Evolutionary conservation across 768 basidiomycete genomes (phyloP).

Genomic region (Gloeostereum incarnatum): DNA sequence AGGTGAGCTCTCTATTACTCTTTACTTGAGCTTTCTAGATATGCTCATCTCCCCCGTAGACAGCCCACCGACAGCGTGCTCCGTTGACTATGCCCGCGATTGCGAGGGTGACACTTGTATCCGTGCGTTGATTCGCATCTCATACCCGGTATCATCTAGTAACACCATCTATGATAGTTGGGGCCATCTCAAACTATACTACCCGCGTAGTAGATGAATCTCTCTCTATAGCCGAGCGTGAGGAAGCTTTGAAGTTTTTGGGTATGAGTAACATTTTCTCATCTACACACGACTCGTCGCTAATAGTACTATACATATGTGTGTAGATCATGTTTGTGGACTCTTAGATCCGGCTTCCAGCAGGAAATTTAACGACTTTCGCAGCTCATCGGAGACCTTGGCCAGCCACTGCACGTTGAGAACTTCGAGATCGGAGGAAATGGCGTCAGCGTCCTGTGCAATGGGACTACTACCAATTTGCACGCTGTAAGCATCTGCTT

Average conservation of each 20-base stretch:
- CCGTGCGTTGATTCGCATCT: constrained; percentile 23
- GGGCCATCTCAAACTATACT: constrained; percentile 51
- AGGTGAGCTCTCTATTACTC: constrained; percentile 18
- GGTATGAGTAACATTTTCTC: constrained; percentile 17
- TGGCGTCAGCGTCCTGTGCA: constrained; percentile 28
- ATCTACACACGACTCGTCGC: neutral
- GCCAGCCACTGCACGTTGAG: constrained; percentile 42
- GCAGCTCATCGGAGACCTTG: constrained; percentile 39
- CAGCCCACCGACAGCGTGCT: constrained; percentile 37
- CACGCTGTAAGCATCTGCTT: constrained; percentile 28
- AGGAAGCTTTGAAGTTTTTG: constrained; percentile 46
- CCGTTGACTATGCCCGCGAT: constrained; percentile 35
- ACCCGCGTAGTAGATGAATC: constrained; percentile 32
- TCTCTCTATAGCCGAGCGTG: constrained; percentile 29
- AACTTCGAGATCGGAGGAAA: constrained; percentile 34
- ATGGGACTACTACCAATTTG: constrained; percentile 29
- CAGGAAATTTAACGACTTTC: constrained; percentile 1
- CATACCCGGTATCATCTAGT: constrained; percentile 8
- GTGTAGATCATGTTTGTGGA: constrained; percentile 4
- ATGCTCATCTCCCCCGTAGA: constrained; percentile 14
- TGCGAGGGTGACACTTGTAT: constrained; percentile 29
- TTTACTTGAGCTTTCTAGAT: neutral
- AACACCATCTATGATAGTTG: constrained; percentile 20
- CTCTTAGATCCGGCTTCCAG: neutral
- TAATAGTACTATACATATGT: neutral